Evolutionary conservation across 1,284 basidiomycete species (phyloP), one percentile per base, ranked within the genome.

Genomic region (Testicularia cyperi): DNA sequence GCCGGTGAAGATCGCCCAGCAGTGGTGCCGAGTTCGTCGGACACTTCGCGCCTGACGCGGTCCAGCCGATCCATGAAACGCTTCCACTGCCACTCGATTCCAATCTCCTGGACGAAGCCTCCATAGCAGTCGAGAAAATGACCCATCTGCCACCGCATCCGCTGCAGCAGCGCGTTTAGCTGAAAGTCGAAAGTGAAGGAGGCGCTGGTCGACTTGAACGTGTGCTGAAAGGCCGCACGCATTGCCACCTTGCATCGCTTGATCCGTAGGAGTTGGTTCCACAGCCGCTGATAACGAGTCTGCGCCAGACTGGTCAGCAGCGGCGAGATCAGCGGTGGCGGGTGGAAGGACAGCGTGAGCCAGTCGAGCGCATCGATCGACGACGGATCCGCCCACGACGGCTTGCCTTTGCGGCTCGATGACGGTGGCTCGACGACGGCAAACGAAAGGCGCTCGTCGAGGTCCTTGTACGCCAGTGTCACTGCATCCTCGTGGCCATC

Each of bases 321-420:
- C 14, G 65, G 65, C 10, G 68, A 48, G 27, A 70, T 66, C 26
- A 70, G 48, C 18, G 65, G 54, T 1, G 65, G 68, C 7, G 68
- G 68, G 14, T 56, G 55, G 45, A 68, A 70, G 6, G 47, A 62
- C 4, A 70, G 27, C 3, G 65, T 68, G 22, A 70, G 53, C 68
- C 68, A 70, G 30, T 70, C 68, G 6, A 70, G 42, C 1, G 62
- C 68, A 18, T 63, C 54, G 34, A 70, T 68, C 12, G 44, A 54
- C 1, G 52, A 27, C 0, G 61, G 48, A 30, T 70, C 65, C 5
- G 43, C 34, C 65, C 65, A 70, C 1, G 32, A 38, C 1, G 48
- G 38, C 21, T 56, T 53, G 22, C 20, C 19, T 27, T 28, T 42
- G 21, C 31, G 29, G 34, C 27, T 37, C 20, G 33, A 33, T 7